Base-by-base conservation (phyloP, 192 early-diverging fungal genomes). In the Coemansia sp. region DNA sequence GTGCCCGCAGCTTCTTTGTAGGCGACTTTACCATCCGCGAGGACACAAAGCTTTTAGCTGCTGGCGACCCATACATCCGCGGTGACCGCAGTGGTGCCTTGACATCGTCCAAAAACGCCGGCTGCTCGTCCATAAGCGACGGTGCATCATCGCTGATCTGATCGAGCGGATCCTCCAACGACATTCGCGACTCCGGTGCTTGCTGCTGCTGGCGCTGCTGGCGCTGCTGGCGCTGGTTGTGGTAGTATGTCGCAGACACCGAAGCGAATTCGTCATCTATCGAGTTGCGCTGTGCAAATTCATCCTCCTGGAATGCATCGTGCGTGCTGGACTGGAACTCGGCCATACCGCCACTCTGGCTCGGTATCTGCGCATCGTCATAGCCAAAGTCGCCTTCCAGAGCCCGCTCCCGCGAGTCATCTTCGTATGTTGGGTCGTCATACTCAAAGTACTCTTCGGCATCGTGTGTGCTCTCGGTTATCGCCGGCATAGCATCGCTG, bases 61-160 rank as follows among this genome's bases (percentile, higher is more conserved):
- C 71, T 3, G 71, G 71, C 42, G 71, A 74, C 16, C 71, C 71
- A 30, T 74, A 74, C 6, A 44, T 40, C 14, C 52, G 64, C 7
- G 64, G 64, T 15, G 64, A 58, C 15, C 64, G 64, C 40, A 37
- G 47, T 38, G 58, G 44, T 40, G 53, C 44, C 9, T 56, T 53
- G 20, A 52, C 51, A 0, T 74, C 71, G 17, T 74, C 71, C 45
- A 67, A 37, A 42, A 74, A 74, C 42, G 60, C 45, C 28, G 72
- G 72, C 44, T 76, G 66, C 51, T 76, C 72, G 40, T 76, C 72
- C 40, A 69, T 51, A 30, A 76, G 53, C 40, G 71, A 66, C 16
- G 64, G 60, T 30, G 60, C 52, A 32, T 61, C 69, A 11, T 56
- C 54, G 40, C 34, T 34, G 12, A 73, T 62, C 9, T 61, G 63